A percentile compares a stretch with the other conserved stretches of the same genome.
Evolutionary conservation across 768 basidiomycete species (phyloP).

Genomic region (Lyophyllum semitale): DNA sequence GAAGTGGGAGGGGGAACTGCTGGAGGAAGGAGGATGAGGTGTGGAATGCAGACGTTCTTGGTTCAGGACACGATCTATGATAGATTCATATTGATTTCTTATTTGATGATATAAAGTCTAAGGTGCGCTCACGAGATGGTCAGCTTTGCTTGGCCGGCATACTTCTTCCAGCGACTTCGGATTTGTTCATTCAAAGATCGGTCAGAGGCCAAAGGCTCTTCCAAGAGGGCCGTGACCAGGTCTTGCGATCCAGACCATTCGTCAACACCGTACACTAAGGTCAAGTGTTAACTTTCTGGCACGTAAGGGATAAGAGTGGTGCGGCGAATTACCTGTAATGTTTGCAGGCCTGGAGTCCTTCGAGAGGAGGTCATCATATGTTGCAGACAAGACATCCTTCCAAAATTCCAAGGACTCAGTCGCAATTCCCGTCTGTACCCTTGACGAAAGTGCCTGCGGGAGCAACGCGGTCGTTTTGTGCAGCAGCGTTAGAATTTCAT

Average conservation of each 20-base stretch:
- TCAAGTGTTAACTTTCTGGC: neutral
- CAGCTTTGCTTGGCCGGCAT: slow-evolving; percentile 24
- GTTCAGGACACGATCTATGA: slow-evolving; percentile 6
- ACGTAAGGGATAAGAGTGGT: neutral
- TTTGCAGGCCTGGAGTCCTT: slow-evolving; percentile 37
- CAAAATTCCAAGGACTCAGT: slow-evolving; percentile 44
- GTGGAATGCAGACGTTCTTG: slow-evolving; percentile 24
- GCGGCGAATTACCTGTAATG: slow-evolving; percentile 46
- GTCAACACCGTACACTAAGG: slow-evolving; percentile 61
- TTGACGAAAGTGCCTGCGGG: slow-evolving; percentile 40
- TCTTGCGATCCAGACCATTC: slow-evolving; percentile 54
- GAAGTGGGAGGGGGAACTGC: slow-evolving; percentile 52
- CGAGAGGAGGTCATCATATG: slow-evolving; percentile 34
- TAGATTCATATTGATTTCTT: slow-evolving; percentile 15
- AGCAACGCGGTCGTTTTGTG: slow-evolving; percentile 50
- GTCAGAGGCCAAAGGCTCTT: slow-evolving; percentile 69
- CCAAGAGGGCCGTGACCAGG: slow-evolving; percentile 69
- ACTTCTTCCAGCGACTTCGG: slow-evolving; percentile 49
- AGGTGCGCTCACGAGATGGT: slow-evolving; percentile 39
- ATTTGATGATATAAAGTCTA: slow-evolving; percentile 36
- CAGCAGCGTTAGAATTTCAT: slow-evolving; percentile 44
- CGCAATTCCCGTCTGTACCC: neutral
- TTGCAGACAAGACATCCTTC: slow-evolving; percentile 42
- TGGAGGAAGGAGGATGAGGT: slow-evolving; percentile 55
- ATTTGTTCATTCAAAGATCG: slow-evolving; percentile 41